phyloP scores from a whole-genome alignment of 179 eudicot genomes.

The Beta lomatogona region DNA sequence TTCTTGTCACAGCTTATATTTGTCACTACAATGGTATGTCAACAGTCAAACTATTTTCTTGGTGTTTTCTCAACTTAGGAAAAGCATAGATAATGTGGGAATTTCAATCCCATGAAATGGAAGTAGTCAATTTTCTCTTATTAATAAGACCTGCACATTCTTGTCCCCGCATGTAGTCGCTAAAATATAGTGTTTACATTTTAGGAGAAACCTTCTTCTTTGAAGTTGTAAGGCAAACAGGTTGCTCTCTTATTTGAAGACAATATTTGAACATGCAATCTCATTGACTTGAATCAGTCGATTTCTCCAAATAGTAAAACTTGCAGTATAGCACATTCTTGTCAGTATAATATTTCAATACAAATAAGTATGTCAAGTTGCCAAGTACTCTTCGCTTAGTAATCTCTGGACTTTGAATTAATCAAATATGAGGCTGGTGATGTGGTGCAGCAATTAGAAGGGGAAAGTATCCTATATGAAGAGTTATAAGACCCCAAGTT shows the following conservation, averaged over 20 bases:
- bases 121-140: background rate
- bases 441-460: background rate
- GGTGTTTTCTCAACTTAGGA: background rate
- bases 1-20: conserved; percentile 66
- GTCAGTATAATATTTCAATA: background rate
- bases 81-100: background rate
- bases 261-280: background rate
- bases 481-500: background rate
- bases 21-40: conserved; percentile 74
- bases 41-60: background rate
- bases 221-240: background rate
- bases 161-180: background rate
- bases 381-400: too few species aligned
- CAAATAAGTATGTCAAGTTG: background rate
- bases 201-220: background rate
- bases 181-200: too few species aligned
- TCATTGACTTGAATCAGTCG: background rate
- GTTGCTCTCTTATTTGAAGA: background rate
- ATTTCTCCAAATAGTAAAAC: background rate
- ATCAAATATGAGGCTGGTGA: background rate
- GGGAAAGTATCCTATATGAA: background rate
- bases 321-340: background rate
- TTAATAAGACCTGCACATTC: background rate
- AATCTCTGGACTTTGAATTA: background rate
- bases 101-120: background rate